Evolutionary conservation across 1,284 basidiomycete genomes (phyloP).

Genomic region (Fomitopsis betulina): DNA sequence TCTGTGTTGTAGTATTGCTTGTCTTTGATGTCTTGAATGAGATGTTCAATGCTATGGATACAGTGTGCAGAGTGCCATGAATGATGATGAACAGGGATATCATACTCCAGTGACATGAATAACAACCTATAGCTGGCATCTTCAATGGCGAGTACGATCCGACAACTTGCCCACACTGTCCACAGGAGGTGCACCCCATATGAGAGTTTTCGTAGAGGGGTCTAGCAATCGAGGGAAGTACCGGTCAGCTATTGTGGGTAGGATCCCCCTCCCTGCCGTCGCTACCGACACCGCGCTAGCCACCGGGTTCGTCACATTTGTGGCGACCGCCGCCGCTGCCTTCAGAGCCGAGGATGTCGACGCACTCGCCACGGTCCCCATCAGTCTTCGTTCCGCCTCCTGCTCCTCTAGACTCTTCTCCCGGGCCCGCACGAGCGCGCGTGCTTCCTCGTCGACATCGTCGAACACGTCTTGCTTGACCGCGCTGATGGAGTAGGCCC

Average conservation of each 20-base stretch:
- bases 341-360: conserved; percentile 3
- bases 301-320: background rate
- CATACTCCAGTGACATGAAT: background rate
- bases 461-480: conserved; percentile 93
- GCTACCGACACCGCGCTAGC: conserved; percentile 2
- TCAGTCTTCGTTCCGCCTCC: conserved; percentile 13
- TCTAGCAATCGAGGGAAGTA: conserved; percentile 51
- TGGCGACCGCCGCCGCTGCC: conserved; percentile 4
- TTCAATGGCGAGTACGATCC: conserved; percentile 9
- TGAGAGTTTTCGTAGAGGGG: conserved; percentile 51
- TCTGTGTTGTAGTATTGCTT: background rate
- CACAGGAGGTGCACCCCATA: conserved; percentile 68
- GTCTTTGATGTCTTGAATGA: background rate
- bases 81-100: conserved; percentile 8
- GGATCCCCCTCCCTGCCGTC: conserved; percentile 32
- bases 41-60: conserved; percentile 13
- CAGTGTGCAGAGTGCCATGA: conserved; percentile 3
- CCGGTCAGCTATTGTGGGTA: conserved; percentile 40
- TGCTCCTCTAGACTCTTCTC: conserved; percentile 24
- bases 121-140: background rate
- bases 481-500: conserved; percentile 89
- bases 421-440: conserved; percentile 42
- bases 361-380: conserved; percentile 9
- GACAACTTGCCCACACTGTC: conserved; percentile 46
- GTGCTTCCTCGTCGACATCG: conserved; percentile 75